Evolutionary conservation across 176 grass and related monocot genomes (phyloP).

Genomic region (Puccinellia tenuiflora): DNA sequence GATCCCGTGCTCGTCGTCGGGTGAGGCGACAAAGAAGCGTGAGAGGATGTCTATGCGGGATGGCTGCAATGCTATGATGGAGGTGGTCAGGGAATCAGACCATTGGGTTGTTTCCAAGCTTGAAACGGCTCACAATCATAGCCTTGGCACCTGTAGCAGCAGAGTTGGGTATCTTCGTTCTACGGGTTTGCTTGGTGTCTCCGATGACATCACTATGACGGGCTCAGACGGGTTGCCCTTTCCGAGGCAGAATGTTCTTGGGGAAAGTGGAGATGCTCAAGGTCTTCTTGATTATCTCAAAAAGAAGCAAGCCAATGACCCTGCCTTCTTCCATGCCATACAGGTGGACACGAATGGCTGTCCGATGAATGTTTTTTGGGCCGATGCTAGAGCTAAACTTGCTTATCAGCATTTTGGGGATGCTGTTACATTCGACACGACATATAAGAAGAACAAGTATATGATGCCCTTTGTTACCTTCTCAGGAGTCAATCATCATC

Average conservation of each 20-base stretch:
- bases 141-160: conserved; percentile 56
- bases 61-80: conserved; percentile 99
- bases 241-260: conserved; percentile 60
- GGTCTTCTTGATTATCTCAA: conserved; percentile 73
- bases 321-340: conserved; percentile 72
- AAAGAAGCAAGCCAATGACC: conserved; percentile 60
- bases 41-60: conserved; percentile 81
- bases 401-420: conserved; percentile 74
- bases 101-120: conserved; percentile 93
- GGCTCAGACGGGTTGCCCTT: conserved; percentile 41
- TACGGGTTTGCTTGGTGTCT: conserved; percentile 41
- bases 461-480: conserved; percentile 88
- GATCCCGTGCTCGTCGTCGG: background rate
- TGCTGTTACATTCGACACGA: conserved; percentile 74
- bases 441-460: conserved; percentile 88
- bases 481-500: conserved; percentile 86
- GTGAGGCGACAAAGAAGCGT: conserved; percentile 60
- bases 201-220: conserved; percentile 34
- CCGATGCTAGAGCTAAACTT: conserved; percentile 60
- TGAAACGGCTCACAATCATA: conserved; percentile 83
- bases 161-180: conserved; percentile 72
- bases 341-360: conserved; percentile 79
- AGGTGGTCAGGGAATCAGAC: conserved; percentile 62
- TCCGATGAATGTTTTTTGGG: conserved; percentile 82
- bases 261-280: conserved; percentile 58